phyloP scores from a whole-genome alignment of 2,329 filamentous ascomycete genomes.

The Penicillium occitanis region DNA sequence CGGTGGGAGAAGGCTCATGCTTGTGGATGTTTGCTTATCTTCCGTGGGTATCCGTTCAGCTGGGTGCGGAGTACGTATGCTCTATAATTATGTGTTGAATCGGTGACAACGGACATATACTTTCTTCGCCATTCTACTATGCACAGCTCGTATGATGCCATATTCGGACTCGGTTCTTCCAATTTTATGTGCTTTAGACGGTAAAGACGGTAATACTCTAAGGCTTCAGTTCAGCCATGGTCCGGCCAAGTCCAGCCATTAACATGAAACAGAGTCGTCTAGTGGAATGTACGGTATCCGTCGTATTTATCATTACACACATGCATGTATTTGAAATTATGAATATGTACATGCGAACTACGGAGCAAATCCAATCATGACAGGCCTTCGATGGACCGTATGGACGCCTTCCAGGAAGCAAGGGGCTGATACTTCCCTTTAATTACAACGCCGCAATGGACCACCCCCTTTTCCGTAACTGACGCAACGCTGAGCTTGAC shows the following conservation, averaged over 20 bases:
- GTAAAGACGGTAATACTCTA: not conserved
- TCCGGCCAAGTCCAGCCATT: not conserved
- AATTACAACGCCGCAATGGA: not conserved
- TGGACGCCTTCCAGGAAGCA: slow-evolving; percentile 9
- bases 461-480: not conserved
- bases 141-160: not conserved
- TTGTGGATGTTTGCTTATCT: not conserved
- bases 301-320: not conserved
- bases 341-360: not conserved
- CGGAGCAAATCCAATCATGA: not conserved
- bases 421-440: slow-evolving; percentile 3
- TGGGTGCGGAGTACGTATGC: not conserved
- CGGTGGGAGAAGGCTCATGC: not conserved
- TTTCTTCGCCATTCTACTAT: not conserved
- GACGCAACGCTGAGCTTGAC: not conserved
- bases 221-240: not conserved
- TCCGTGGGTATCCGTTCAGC: slow-evolving; percentile 10
- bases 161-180: not conserved
- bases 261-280: slow-evolving; percentile 2
- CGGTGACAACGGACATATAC: not conserved
- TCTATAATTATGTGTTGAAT: not conserved
- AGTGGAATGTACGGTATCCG: not conserved
- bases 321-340: not conserved
- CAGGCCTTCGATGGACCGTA: not conserved
- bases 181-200: not conserved